A percentile compares a stretch with the other conserved stretches of the same genome.
Conservation (phyloP, 2,329 filamentous ascomycete species). For the Diplocarpon mali region DNA sequence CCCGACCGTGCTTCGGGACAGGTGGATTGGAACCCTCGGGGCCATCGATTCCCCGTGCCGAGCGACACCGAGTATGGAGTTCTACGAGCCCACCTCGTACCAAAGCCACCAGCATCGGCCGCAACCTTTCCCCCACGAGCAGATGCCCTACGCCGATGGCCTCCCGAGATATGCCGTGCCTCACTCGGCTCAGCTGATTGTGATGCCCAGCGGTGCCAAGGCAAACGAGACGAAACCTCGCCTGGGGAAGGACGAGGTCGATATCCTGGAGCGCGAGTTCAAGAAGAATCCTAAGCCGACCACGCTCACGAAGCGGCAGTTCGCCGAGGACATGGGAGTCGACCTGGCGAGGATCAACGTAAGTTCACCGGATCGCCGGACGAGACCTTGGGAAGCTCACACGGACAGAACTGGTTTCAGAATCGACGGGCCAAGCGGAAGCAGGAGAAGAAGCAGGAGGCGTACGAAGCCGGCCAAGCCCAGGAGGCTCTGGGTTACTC, state of each 20-base stretch:
- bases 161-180: conserved; percentile 15
- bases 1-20: conserved; percentile 1
- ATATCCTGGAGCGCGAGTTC: conserved; percentile 49
- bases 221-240: conserved; percentile 27
- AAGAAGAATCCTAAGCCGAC: conserved; percentile 54
- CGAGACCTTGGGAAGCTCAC: conserved; percentile 1
- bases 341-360: conserved; percentile 55
- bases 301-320: conserved; percentile 47
- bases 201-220: conserved; percentile 16
- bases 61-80: conserved; percentile 20
- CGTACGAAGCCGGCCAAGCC: conserved; percentile 35
- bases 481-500: conserved; percentile 20
- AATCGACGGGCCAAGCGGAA: conserved; percentile 43
- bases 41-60: conserved; percentile 6
- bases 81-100: conserved; percentile 17
- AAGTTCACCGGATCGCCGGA: conserved; percentile 37
- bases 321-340: conserved; percentile 51
- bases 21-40: conserved; percentile 4
- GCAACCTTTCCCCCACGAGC: conserved; percentile 16
- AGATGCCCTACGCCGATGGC: conserved; percentile 13
- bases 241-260: conserved; percentile 47
- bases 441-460: conserved; percentile 47
- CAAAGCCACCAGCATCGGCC: conserved; percentile 10
- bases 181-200: conserved; percentile 27
- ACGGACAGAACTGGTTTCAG: conserved; percentile 57